A percentile compares a stretch with the other conserved stretches of the same genome.
Conservation (phyloP, 2,329 filamentous ascomycete species). For the Beauveria pseudobassiana region DNA sequence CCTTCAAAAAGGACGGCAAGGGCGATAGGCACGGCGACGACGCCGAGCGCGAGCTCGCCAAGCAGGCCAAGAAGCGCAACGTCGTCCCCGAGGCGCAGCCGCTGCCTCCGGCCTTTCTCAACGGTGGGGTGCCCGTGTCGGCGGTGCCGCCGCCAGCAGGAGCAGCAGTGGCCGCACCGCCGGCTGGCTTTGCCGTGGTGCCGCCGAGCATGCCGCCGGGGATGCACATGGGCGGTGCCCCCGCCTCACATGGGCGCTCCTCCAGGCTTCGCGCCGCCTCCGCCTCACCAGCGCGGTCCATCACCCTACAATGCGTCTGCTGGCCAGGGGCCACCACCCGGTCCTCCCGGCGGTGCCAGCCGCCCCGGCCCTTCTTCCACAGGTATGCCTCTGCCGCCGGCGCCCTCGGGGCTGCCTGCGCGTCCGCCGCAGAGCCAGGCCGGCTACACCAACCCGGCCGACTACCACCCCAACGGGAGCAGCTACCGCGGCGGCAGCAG, state of each 20-base stretch:
- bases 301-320: conserved; percentile 26
- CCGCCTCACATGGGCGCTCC: conserved; percentile 11
- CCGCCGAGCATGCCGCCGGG: conserved; percentile 15
- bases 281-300: conserved; percentile 20
- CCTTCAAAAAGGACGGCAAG: conserved; percentile 98
- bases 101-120: conserved; percentile 65
- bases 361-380: conserved; percentile 16
- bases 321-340: conserved; percentile 16
- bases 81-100: conserved; percentile 75
- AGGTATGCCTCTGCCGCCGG: conserved; percentile 35
- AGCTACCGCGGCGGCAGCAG: conserved; percentile 28
- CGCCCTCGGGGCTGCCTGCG: conserved; percentile 43
- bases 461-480: conserved; percentile 36
- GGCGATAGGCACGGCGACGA: conserved; percentile 92
- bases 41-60: conserved; percentile 84
- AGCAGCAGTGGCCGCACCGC: conserved; percentile 15
- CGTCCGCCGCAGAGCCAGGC: conserved; percentile 40
- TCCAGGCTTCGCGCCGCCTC: conserved; percentile 31
- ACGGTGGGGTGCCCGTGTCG: conserved; percentile 15
- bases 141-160: conserved; percentile 14
- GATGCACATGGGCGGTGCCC: conserved; percentile 21
- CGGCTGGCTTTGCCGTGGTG: conserved; percentile 31
- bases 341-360: conserved; percentile 17
- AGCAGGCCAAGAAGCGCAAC: conserved; percentile 90
- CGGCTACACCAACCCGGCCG: conserved; percentile 38